These are phyloP conservation scores for Flueggea neowawraea DNA, from an alignment of 441 rosid genomes.

Conservation along the genomic window DNA sequence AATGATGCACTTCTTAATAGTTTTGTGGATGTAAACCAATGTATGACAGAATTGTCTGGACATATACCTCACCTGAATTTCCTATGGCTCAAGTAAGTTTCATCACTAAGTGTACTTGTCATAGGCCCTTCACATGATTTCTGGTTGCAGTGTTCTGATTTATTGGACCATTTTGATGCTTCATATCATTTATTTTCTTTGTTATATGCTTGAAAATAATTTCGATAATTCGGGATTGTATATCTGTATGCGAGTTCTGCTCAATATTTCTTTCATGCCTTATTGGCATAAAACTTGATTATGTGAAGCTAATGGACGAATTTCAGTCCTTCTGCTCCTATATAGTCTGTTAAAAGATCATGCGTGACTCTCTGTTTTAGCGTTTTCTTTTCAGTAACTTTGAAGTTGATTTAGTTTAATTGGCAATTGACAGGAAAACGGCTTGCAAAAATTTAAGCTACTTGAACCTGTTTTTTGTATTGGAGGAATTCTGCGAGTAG, in stretches of 20 bases:
- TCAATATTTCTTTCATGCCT: no score
- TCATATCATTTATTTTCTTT: no score
- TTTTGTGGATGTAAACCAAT: constrained; percentile 12
- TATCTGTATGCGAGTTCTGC: no score
- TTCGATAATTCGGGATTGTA: no score
- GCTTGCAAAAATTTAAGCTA: constrained; percentile 68
- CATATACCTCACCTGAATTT: constrained; percentile 74
- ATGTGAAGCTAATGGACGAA: no score
- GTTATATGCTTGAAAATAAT: no score
- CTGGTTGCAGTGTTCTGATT: neutral
- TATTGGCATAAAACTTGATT: no score
- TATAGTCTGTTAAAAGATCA: no score
- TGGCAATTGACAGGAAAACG: constrained; percentile 49
- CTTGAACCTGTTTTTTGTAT: constrained; percentile 81
- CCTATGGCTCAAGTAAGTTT: constrained; percentile 73
- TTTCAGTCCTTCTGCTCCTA: no score
- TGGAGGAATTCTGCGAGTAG: constrained; percentile 73
- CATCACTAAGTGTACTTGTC: neutral
- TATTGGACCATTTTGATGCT: no score
- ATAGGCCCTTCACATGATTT: neutral
- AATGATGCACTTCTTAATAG: constrained; percentile 18
- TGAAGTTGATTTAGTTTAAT: neutral
- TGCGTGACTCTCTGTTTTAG: no score
- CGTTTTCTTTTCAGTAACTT: no score
- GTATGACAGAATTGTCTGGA: constrained; percentile 52